Base-by-base conservation (phyloP, 2,329 filamentous ascomycete genomes). In the Hypoxylon rubiginosum region DNA sequence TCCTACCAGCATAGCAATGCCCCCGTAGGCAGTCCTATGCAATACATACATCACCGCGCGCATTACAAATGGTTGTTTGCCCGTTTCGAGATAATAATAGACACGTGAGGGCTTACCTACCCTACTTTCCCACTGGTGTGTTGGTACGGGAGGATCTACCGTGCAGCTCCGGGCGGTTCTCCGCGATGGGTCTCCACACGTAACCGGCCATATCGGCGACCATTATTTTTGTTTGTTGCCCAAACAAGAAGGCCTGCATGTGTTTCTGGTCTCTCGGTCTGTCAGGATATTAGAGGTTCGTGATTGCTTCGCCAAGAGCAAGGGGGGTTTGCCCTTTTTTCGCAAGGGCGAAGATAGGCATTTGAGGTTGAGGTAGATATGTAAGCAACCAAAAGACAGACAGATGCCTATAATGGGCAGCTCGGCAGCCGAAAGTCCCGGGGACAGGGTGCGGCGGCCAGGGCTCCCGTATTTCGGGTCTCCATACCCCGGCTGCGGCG, bases 401-500 rank as follows among this genome's bases (percentile, higher is more conserved):
- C n/a, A n/a, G n/a, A n/a, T n/a, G n/a, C n/a, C n/a, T n/a, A n/a
- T n/a, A n/a, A n/a, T n/a, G n/a, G 32, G 30, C 4, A 28, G 10
- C 32, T 11, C 49, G 32, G 30, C 49, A 39, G 17, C 28, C 30
- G 28, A 52, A 5, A 21, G 9, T 10, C 49, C 49, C 30, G 30
- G 46, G 28, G 19, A 30, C 24, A 26, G 46, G 49, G 10, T 21
- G 49, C 49, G 30, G 49, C 24, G 17, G n/a, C 49, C 24, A n/a
- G n/a, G 48, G 48, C 26, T 52, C 30, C 34, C 50, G 32, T 8
- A 1, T 36, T 41, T 53, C 26, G 54, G 54, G 28, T 32, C 28
- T 13, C 21, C 32, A 51, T 41, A 51, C 52, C 62, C 56, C 62
- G 59, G 66, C 24, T 60, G 66, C 66, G 66, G 62, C 66, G 63